Conservation (phyloP, 805 yeast species). For the Saccharomycopsis sp. region DNA sequence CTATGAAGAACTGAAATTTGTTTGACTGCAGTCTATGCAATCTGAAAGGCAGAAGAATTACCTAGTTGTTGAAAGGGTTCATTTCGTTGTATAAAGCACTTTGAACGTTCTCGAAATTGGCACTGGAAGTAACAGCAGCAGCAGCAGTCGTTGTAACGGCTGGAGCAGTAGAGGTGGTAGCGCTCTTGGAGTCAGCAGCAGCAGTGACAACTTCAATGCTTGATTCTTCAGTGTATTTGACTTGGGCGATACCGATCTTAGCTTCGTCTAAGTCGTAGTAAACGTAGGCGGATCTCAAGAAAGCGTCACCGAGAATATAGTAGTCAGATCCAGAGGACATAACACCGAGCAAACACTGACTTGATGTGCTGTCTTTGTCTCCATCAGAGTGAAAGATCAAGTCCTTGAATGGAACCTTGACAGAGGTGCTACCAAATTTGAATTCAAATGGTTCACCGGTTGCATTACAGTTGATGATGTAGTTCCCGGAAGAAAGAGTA, state of each 20-base stretch:
- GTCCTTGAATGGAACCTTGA: conserved; percentile 16
- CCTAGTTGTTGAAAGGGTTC: not conserved
- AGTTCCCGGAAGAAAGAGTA: conserved; percentile 6
- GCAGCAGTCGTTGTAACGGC: not conserved
- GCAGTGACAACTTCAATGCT: conserved; percentile 24
- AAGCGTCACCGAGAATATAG: conserved; percentile 47
- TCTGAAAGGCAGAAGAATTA: not conserved
- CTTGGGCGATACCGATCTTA: conserved; percentile 52
- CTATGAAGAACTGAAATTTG: not conserved
- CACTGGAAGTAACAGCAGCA: not conserved
- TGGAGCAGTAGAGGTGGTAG: not conserved
- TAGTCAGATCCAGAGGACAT: conserved; percentile 12
- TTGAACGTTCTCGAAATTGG: not conserved
- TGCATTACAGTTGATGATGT: conserved; percentile 5
- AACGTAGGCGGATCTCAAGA: conserved; percentile 52
- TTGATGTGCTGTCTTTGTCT: not conserved
- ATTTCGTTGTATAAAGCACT: not conserved
- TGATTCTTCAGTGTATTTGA: conserved; percentile 24
- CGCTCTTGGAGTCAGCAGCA: conserved; percentile 6
- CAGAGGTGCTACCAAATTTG: conserved; percentile 8
- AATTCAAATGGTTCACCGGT: conserved; percentile 11
- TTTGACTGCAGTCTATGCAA: not conserved
- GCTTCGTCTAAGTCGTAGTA: conserved; percentile 57
- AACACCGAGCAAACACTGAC: conserved; percentile 15
- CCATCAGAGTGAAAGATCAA: conserved; percentile 12